Conservation (phyloP, 2,329 filamentous ascomycete genomes). For the Scedosporium boydii region DNA sequence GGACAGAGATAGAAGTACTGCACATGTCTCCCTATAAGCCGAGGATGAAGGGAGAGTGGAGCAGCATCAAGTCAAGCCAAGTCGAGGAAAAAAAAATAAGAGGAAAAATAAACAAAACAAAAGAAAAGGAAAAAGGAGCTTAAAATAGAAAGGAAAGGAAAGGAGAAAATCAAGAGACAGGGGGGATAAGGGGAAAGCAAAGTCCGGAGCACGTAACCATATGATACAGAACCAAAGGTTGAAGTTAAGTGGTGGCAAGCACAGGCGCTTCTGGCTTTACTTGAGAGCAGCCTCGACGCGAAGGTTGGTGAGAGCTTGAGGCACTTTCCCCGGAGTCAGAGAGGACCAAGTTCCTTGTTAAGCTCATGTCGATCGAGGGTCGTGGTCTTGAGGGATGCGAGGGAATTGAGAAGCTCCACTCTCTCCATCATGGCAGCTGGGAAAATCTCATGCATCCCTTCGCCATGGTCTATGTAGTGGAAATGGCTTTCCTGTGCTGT, state of each 20-base stretch:
- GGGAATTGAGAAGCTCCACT: neutral
- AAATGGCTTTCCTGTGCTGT: neutral
- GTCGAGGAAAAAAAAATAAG: constrained; percentile 4
- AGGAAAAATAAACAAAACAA: neutral
- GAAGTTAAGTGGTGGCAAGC: no score
- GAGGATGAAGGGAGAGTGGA: neutral
- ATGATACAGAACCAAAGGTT: no score
- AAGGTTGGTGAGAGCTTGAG: no score
- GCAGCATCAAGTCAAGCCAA: neutral
- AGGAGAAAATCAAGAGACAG: neutral
- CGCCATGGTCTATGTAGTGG: neutral
- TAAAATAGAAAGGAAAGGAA: neutral
- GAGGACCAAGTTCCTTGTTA: no score
- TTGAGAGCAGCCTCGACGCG: no score
- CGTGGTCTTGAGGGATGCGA: neutral
- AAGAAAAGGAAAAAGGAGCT: neutral
- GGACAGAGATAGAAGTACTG: constrained; percentile 4
- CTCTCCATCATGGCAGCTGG: neutral
- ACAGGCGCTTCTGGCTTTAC: no score
- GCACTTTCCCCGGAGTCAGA: no score
- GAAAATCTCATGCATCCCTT: neutral
- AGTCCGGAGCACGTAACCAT: no score
- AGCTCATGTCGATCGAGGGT: no score
- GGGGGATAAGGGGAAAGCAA: neutral
- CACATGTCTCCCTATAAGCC: constrained; percentile 1